These are phyloP conservation scores for Arthromyces matolae DNA, from an alignment of 768 basidiomycete genomes.

Conservation along the genomic window DNA sequence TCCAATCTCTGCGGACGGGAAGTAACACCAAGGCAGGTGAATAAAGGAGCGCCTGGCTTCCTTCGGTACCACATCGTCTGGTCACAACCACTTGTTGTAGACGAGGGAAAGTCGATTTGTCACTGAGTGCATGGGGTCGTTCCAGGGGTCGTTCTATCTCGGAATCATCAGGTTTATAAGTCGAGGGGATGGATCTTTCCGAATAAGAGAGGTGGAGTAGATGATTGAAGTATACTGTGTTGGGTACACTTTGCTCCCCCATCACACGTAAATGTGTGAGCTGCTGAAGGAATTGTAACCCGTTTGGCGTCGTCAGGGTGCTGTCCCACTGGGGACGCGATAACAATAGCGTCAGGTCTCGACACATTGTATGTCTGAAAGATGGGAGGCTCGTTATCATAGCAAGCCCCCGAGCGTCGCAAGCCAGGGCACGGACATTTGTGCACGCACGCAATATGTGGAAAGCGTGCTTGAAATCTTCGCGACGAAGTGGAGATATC, in stretches of 20 bases:
- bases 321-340: conserved; percentile 21
- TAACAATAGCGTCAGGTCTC: conserved; percentile 29
- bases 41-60: conserved; percentile 19
- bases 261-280: conserved; percentile 33
- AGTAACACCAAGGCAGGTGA: conserved; percentile 22
- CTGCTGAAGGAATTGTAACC: conserved; percentile 26
- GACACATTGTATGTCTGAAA: conserved; percentile 27
- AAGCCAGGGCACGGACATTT: conserved; percentile 28
- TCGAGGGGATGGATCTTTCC: conserved; percentile 12
- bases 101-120: conserved; percentile 22
- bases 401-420: conserved; percentile 26
- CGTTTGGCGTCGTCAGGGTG: conserved; percentile 19
- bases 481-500: conserved; percentile 29
- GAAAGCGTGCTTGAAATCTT: conserved; percentile 12
- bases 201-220: conserved; percentile 31
- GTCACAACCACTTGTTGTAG: conserved; percentile 31
- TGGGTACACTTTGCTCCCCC: conserved; percentile 25
- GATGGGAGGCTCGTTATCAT: conserved; percentile 15
- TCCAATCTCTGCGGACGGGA: conserved; percentile 25
- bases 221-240: conserved; percentile 15
- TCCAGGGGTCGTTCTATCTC: conserved; percentile 15
- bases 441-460: conserved; percentile 28
- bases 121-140: conserved; percentile 19
- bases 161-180: conserved; percentile 3
- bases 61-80: conserved; percentile 20